Conservation (phyloP, 2,329 filamentous ascomycete species). For the Aspergillus sp. region DNA sequence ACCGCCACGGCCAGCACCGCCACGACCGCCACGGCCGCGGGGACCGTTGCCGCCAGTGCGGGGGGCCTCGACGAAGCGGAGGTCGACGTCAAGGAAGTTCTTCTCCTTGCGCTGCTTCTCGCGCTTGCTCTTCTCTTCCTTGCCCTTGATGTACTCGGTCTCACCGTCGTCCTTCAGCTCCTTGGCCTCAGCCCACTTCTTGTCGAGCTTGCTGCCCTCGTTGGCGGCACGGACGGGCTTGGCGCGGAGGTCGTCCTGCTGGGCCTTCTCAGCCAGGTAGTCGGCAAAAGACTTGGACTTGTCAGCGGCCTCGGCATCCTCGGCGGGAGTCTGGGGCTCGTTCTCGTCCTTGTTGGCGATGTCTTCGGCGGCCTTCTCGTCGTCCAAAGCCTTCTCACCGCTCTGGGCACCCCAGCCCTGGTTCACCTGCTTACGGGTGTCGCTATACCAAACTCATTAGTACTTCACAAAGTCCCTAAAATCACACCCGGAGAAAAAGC, state of each 20-base stretch:
- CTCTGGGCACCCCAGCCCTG: slow-evolving; percentile 84
- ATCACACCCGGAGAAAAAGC: slow-evolving; percentile 16
- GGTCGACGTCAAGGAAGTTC: slow-evolving; percentile 82
- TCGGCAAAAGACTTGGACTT: slow-evolving; percentile 87
- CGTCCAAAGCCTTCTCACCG: slow-evolving; percentile 78
- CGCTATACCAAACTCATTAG: slow-evolving; percentile 26
- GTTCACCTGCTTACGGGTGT: slow-evolving; percentile 52
- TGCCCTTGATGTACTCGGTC: slow-evolving; percentile 72
- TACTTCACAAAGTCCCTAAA: neutral
- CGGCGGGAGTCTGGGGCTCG: slow-evolving; percentile 54
- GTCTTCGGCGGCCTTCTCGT: slow-evolving; percentile 85
- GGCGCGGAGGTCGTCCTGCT: slow-evolving; percentile 62
- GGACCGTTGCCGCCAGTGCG: slow-evolving; percentile 38
- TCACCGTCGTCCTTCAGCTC: slow-evolving; percentile 50
- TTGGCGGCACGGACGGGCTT: slow-evolving; percentile 82
- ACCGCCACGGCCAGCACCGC: slow-evolving; percentile 30
- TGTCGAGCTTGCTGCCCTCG: slow-evolving; percentile 80
- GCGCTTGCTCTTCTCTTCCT: slow-evolving; percentile 70
- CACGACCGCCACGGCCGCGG: slow-evolving; percentile 30
- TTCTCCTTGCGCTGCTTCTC: slow-evolving; percentile 91
- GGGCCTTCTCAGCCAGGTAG: slow-evolving; percentile 72
- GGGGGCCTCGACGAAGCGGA: slow-evolving; percentile 66
- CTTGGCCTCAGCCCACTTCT: slow-evolving; percentile 91
- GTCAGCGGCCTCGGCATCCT: slow-evolving; percentile 65
- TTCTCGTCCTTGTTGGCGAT: slow-evolving; percentile 84